Base-by-base conservation (phyloP, 2,329 filamentous ascomycete genomes). In the Alternaria sp. region DNA sequence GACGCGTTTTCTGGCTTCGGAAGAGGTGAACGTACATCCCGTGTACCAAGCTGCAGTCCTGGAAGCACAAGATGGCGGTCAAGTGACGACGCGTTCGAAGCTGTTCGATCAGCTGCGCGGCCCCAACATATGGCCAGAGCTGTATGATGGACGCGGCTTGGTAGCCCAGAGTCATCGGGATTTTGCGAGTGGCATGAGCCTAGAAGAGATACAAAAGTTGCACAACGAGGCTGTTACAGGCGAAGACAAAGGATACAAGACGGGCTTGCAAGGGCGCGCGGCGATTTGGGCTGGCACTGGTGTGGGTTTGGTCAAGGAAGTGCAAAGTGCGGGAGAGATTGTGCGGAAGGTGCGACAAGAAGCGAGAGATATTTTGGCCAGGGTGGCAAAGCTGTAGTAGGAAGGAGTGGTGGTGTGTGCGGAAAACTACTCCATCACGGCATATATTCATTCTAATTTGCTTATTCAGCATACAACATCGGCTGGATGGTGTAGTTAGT, bases 1-100 rank as follows among this genome's bases (percentile, higher is more conserved):
- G 0, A 91, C 89, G 0, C 82, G 88, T 5, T 89, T 90, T 62
- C 81, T 91, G 0, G 87, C 86, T 1, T 72, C 79, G 4, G 72
- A 74, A 0, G 85, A 87, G 67, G 80, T 82, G 2, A 71, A 73
- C 18, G 76, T 85, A 3, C 76, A 80, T 42, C 70, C 79, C 3
- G 79, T 78, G 0, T 86, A 85, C 54, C 75, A 76, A 59, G 75
- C 81, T 20, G 81, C 81, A 9, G 74, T 87, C 1, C 34, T 87
- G 1, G 69, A 75, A 9, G 81, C 82, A 11, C 69, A 61, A 3
- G 85, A 87, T 67, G 85, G 85, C 0, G 85, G 85, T 0, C 73
- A 81, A 43, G 79, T 69, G 30, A 87, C 85, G 0, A 78, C 77
- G n/a, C 74, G 83, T 32, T 83, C 80, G 12, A 82, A 78, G 42